Evolutionary conservation across 192 early-diverging fungal species (phyloP).

Genomic region (Podochytrium sp.): DNA sequence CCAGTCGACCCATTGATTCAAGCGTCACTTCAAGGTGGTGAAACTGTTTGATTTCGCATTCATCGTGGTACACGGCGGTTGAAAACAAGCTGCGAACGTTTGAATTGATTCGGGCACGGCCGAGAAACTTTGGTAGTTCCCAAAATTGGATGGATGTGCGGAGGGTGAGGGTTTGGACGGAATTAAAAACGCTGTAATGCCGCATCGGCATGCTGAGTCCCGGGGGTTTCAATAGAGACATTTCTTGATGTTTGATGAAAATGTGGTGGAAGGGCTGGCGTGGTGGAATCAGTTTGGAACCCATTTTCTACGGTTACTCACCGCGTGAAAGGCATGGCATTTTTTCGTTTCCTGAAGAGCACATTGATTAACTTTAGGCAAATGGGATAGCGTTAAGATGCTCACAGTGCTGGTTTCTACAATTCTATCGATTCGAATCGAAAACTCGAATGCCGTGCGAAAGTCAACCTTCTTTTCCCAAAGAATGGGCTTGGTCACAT

Average conservation of each 20-base stretch:
- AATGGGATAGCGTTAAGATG: not conserved
- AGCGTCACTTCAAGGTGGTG: constrained; percentile 11
- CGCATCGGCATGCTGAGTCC: not conserved
- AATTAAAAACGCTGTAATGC: constrained; percentile 1
- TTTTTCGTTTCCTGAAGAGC: not conserved
- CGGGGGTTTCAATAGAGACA: constrained; percentile 12
- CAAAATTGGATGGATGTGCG: constrained; percentile 1
- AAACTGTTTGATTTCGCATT: not conserved
- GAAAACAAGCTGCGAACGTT: constrained; percentile 17
- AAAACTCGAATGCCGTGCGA: constrained; percentile 9
- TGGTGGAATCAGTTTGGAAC: not conserved
- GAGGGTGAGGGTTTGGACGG: constrained; percentile 10
- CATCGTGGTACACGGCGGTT: constrained; percentile 7
- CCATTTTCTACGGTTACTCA: not conserved
- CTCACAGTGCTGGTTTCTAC: not conserved
- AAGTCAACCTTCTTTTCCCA: constrained; percentile 20
- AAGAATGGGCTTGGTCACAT: constrained; percentile 20
- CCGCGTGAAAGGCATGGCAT: not conserved
- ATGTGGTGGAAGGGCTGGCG: constrained; percentile 9
- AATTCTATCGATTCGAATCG: constrained; percentile 14
- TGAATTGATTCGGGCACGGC: constrained; percentile 14
- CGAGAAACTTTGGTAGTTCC: not conserved
- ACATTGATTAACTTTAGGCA: not conserved
- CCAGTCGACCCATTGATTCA: not conserved
- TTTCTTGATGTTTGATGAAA: constrained; percentile 14